A percentile compares a stretch with the other conserved stretches of the same genome.
Evolutionary conservation across 192 early-diverging fungal species (phyloP).

Genomic region (Umbelopsis sp.): DNA sequence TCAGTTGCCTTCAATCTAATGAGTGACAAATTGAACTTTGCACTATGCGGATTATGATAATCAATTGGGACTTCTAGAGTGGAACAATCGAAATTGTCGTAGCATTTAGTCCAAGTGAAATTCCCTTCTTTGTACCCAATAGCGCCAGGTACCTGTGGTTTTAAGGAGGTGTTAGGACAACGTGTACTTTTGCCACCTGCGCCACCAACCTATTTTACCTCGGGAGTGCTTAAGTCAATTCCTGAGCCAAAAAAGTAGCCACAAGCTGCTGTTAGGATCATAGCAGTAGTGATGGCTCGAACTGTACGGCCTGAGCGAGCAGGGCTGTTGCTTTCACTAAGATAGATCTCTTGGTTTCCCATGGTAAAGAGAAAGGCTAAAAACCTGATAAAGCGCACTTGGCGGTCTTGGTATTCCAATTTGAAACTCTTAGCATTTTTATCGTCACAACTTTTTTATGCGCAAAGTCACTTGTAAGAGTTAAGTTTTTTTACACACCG

Average conservation of each 20-base stretch:
- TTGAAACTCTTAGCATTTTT: neutral
- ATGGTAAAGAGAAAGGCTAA: neutral
- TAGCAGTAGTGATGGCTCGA: slow-evolving; percentile 1
- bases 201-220: neutral
- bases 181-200: no score
- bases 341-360: neutral
- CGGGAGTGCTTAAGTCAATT: neutral
- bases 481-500: no score
- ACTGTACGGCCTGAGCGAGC: neutral
- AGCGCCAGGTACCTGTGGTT: neutral
- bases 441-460: neutral
- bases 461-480: neutral
- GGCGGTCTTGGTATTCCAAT: slow-evolving; percentile 2
- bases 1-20: slow-evolving; percentile 4
- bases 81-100: neutral
- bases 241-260: slow-evolving; percentile 2
- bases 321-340: neutral
- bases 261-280: neutral
- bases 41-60: slow-evolving; percentile 6
- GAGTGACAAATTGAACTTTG: neutral
- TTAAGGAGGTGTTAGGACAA: neutral
- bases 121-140: slow-evolving; percentile 12
- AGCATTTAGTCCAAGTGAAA: slow-evolving; percentile 13
- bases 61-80: slow-evolving; percentile 8
- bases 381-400: neutral